Evolutionary conservation across 768 basidiomycete species (phyloP).

Genomic region (Pleurotus djamor): DNA sequence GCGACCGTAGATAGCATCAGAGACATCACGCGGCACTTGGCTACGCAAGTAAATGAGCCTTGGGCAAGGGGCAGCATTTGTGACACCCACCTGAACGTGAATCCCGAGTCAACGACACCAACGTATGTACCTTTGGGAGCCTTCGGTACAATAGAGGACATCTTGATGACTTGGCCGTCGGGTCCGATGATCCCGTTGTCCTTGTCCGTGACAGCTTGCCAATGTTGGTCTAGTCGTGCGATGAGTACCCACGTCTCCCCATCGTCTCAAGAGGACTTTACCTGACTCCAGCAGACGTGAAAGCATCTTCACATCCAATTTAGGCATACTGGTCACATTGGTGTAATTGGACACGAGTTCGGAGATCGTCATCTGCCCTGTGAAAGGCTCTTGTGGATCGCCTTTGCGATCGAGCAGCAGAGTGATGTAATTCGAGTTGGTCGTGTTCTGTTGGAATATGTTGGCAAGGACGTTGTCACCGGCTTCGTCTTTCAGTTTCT

Average conservation of each 20-base stretch:
- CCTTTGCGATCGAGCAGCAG: constrained; percentile 61
- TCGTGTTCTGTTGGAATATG: constrained; percentile 60
- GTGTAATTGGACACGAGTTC: constrained; percentile 63
- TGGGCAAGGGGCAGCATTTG: neutral
- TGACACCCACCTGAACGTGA: constrained; percentile 32
- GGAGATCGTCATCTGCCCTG: constrained; percentile 68
- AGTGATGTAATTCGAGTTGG: constrained; percentile 63
- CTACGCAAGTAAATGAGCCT: constrained; percentile 8
- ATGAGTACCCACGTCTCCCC: neutral
- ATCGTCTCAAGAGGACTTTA: constrained; percentile 10
- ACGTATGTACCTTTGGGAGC: constrained; percentile 65
- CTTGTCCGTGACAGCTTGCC: constrained; percentile 72
- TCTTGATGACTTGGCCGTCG: constrained; percentile 60
- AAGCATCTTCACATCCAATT: constrained; percentile 66
- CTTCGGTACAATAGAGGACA: constrained; percentile 66
- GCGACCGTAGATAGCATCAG: constrained; percentile 80
- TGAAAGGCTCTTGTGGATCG: constrained; percentile 47
- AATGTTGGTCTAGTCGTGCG: constrained; percentile 63
- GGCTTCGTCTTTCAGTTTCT: constrained; percentile 40
- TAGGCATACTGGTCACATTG: constrained; percentile 58
- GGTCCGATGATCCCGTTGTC: constrained; percentile 71
- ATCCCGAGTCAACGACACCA: constrained; percentile 76
- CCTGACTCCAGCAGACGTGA: constrained; percentile 51
- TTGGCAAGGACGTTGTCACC: constrained; percentile 63
- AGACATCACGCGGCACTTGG: constrained; percentile 62